Evolutionary conservation across 176 grass and related monocot species (phyloP).

Genomic region (Eleusine indica): DNA sequence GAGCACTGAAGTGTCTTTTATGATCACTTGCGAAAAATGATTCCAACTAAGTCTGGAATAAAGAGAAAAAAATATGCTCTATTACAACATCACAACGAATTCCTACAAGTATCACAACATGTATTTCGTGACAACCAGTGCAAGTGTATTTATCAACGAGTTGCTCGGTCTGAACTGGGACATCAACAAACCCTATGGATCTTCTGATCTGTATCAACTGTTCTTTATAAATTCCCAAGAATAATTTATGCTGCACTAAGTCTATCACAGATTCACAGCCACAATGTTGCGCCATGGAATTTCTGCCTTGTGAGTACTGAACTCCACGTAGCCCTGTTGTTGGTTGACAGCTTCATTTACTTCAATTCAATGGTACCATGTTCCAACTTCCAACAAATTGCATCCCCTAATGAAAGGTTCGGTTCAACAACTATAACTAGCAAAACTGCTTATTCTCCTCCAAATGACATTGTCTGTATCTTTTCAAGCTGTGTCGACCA

Average conservation of each 20-base stretch:
- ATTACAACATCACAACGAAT: slow-evolving; percentile 44
- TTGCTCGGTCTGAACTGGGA: slow-evolving; percentile 22
- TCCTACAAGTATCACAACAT: slow-evolving; percentile 21
- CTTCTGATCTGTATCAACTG: background rate
- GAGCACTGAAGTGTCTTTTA: slow-evolving; percentile 37
- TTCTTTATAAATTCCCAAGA: slow-evolving; percentile 7
- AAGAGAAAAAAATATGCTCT: slow-evolving; percentile 24
- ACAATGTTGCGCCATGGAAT: slow-evolving; percentile 5
- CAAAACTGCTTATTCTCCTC: slow-evolving; percentile 21
- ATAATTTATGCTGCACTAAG: slow-evolving; percentile 4
- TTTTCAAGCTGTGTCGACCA: slow-evolving; percentile 64
- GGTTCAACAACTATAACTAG: slow-evolving; percentile 6
- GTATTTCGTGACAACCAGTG: slow-evolving; percentile 11
- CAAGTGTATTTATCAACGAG: slow-evolving; percentile 32
- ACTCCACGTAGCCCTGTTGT: slow-evolving; percentile 2
- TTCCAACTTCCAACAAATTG: slow-evolving; percentile 11
- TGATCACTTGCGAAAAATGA: slow-evolving; percentile 31
- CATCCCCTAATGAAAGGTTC: background rate
- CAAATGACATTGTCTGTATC: slow-evolving; percentile 40
- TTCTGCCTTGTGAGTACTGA: slow-evolving; percentile 5
- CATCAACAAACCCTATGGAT: slow-evolving; percentile 18
- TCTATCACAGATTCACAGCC: background rate
- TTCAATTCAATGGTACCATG: slow-evolving; percentile 26
- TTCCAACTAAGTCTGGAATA: slow-evolving; percentile 26
- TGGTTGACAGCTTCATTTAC: slow-evolving; percentile 11